Evolutionary conservation across 75 land plant species (phyloP).

Genomic region (Selaginella tamariscina): DNA sequence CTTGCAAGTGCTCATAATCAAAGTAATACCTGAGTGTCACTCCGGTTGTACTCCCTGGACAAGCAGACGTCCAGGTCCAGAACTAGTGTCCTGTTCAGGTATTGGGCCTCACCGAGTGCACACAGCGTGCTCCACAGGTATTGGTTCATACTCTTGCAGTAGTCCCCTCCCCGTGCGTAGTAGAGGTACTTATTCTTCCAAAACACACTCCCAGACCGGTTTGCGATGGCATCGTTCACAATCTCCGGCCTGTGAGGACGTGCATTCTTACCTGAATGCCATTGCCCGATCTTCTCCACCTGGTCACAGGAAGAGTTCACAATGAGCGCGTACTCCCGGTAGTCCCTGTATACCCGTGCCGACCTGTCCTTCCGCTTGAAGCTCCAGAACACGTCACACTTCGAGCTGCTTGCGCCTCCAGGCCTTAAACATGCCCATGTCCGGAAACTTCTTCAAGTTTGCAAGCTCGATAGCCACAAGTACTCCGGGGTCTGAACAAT

Average conservation of each 20-base stretch:
- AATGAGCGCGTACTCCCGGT: background rate
- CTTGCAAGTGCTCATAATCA: slow-evolving; percentile 1
- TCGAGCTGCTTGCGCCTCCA: background rate
- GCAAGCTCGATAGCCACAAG: slow-evolving; percentile 40
- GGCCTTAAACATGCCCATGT: slow-evolving; percentile 17
- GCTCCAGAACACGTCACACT: background rate
- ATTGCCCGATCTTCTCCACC: background rate
- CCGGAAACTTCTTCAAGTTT: slow-evolving; percentile 42
- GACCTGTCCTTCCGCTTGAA: background rate
- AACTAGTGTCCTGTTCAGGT: background rate
- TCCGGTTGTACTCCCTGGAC: background rate
- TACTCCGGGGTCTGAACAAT: slow-evolving; percentile 67
- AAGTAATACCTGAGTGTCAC: background rate
- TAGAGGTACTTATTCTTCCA: background rate
- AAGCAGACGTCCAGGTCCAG: slow-evolving; percentile 5
- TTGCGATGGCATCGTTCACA: background rate
- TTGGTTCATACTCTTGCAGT: slow-evolving; percentile 11
- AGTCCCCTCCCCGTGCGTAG: background rate
- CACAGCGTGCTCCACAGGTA: slow-evolving; percentile 3
- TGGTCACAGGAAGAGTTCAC: background rate
- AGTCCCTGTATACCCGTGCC: background rate
- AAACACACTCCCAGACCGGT: background rate
- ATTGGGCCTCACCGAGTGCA: background rate
- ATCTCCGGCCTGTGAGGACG: background rate
- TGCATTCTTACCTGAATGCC: slow-evolving; percentile 8